phyloP scores from a whole-genome alignment of 495 filamentous ascomycete species.

The Talaromyces liani region DNA sequence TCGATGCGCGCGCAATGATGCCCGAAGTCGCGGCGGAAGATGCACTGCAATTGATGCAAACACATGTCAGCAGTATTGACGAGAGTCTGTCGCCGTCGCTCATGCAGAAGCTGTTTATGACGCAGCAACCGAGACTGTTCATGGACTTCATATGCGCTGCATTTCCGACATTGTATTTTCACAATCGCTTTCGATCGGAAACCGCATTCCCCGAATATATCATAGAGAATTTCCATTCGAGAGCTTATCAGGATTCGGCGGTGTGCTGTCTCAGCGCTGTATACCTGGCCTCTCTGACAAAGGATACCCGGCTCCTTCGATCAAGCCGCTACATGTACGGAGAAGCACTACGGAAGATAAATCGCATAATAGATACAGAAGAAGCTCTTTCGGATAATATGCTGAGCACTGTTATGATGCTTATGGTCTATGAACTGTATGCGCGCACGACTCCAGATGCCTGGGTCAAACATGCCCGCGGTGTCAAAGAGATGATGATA shows the following conservation, averaged over 20 bases:
- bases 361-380: constrained; percentile 10
- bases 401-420: constrained; percentile 21
- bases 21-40: constrained; percentile 5
- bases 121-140: constrained; percentile 21
- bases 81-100: constrained; percentile 20
- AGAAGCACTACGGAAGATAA: constrained; percentile 16
- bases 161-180: constrained; percentile 21
- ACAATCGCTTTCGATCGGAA: constrained; percentile 18
- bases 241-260: constrained; percentile 19
- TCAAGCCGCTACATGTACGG: constrained; percentile 17
- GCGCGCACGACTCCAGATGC: constrained; percentile 22
- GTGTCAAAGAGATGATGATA: constrained; percentile 26
- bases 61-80: constrained; percentile 11
- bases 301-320: constrained; percentile 14
- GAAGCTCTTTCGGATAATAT: constrained; percentile 23
- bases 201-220: constrained; percentile 24
- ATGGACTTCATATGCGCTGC: constrained; percentile 20
- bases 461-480: constrained; percentile 30
- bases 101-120: constrained; percentile 15
- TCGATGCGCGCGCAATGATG: background rate
- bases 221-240: constrained; percentile 16
- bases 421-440: constrained; percentile 28
- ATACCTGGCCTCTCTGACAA: constrained; percentile 18
- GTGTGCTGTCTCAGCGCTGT: constrained; percentile 21
- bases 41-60: constrained; percentile 3